A percentile compares a stretch with the other conserved stretches of the same genome.
phyloP scores from a whole-genome alignment of 129 eudicot genomes.

The Arctium lappa region DNA sequence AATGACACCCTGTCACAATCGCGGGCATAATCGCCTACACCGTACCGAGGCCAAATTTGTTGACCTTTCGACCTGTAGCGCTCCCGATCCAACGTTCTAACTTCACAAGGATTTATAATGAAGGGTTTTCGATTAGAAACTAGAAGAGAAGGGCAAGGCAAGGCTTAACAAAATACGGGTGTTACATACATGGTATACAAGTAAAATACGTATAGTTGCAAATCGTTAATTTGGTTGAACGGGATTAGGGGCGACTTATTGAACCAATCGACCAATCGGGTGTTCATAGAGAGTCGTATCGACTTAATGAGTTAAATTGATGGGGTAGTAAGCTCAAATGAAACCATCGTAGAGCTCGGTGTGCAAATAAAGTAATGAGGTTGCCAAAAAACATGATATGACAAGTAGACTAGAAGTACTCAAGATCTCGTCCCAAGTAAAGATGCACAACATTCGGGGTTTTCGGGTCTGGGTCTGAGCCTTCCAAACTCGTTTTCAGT shows the following conservation, averaged over 20 bases:
- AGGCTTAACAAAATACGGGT: too few relatives aligned
- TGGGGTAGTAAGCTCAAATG: neutral
- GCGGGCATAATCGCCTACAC: too few relatives aligned
- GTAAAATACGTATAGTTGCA: too few relatives aligned
- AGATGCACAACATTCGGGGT: neutral
- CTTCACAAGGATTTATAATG: too few relatives aligned
- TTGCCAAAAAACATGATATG: neutral
- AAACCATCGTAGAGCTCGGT: neutral
- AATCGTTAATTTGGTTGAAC: neutral
- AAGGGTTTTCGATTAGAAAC: too few relatives aligned
- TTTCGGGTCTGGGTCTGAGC: neutral
- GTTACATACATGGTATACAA: neutral
- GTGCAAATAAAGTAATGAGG: neutral
- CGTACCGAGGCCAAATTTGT: too few relatives aligned
- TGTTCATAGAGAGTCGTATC: neutral
- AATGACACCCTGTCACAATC: too few relatives aligned
- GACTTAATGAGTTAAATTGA: neutral
- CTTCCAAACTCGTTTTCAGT: neutral
- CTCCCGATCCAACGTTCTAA: too few relatives aligned
- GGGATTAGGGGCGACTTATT: neutral
- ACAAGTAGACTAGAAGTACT: neutral
- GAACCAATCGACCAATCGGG: neutral
- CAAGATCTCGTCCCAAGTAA: neutral
- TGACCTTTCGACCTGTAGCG: too few relatives aligned
- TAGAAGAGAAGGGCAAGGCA: too few relatives aligned